Evolutionary conservation across 176 grass and related monocot genomes (phyloP), one percentile per base, ranked within the genome.

Genomic region (Aegilops sharonensis): DNA sequence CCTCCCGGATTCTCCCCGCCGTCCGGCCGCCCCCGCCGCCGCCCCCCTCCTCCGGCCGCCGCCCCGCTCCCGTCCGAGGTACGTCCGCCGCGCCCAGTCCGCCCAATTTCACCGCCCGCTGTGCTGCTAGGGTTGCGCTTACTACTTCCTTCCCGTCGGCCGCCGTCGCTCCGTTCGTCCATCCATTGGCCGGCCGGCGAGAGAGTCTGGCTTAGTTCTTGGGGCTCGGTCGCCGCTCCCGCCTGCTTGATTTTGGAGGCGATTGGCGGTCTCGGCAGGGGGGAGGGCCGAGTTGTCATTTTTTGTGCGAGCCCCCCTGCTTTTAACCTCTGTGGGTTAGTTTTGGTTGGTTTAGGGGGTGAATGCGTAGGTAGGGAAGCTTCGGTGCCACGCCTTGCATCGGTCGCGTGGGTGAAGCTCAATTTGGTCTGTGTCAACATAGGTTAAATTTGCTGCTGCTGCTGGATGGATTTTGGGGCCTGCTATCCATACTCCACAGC

Each of bases 61-160:
- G 39, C 71, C 24, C 32, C 67, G 31, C 66, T 75, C 56, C 67
- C 11, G 59, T 11, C 60, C 61, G 54, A 90, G 88, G 88, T 86
- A 80, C 43, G 83, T 40, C 31, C 43, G 69, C 37, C 8, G 40
- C 45, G 40, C 39, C 30, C 35, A 3, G 9, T 15, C 50, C 64
- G 18, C 52, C 61, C 37, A 18, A 57, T 4, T 47, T 84, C 65
- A 7, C 10, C 11, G 15, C 21, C 78, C 7, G 39, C 70, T 13
- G 56, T 15, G 39, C 74, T 15, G 39, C 74, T 83, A 66, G 48
- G 72, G 65, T 61, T 81, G 39, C 56, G 21, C 27, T 18, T 27
- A 59, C 6, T 36, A 5, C 27, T 54, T 59, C n/a, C 1, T 63
- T 24, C 9, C 2, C 0, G 23, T 57, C 70, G 43, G 56, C 52